Evolutionary conservation across 1,139 yeast genomes (phyloP), one percentile per base, ranked within the genome.

Genomic region (Candida gigantensis): DNA sequence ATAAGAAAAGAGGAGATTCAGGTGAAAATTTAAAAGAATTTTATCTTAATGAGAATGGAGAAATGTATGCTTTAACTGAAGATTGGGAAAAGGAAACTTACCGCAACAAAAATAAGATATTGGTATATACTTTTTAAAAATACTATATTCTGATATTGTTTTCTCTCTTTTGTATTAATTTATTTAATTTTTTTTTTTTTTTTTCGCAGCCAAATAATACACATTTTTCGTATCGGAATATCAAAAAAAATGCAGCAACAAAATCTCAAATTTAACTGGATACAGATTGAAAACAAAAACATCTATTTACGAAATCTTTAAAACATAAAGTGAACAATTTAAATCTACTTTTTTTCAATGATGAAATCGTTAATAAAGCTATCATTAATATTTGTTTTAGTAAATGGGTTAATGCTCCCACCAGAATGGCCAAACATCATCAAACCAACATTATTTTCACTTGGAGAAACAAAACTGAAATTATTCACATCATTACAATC

Each of bases 1-100:
- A 33, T 25, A 24, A 32, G 10, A 26, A 30, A 8, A 32, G 30
- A 9, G 55, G 55, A 10, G 46, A 47, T 15, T 52, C 53, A 2
- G n/a, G n/a, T n/a, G n/a, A n/a, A n/a, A 18, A 18, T 7, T 46
- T 65, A 17, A 57, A 50, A 36, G 58, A 62, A 37, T 65, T 57
- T 40, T 56, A 52, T 29, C 51, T 67, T 17, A 60, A 60, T 40
- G 65, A 64, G 31, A 41, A 46, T 5, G 72, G 71, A 6, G 68
- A 65, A 40, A 59, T 67, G 66, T 60, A 54, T 37, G 67, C 64
- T 24, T 47, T 65, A 20, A 48, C 49, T 8, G 57, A 58, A 24
- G 57, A 52, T 1, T 44, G 45, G 37, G 65, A 64, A 29, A 43
- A 48, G 27, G 37, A 36, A 23, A 24, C 37, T 32, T 44, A 52